Percentiles rank a stretch among this genome's conserved stretches.
Conservation (phyloP, 1,139 yeast genomes). For the Yamadazyma epiphylla region DNA sequence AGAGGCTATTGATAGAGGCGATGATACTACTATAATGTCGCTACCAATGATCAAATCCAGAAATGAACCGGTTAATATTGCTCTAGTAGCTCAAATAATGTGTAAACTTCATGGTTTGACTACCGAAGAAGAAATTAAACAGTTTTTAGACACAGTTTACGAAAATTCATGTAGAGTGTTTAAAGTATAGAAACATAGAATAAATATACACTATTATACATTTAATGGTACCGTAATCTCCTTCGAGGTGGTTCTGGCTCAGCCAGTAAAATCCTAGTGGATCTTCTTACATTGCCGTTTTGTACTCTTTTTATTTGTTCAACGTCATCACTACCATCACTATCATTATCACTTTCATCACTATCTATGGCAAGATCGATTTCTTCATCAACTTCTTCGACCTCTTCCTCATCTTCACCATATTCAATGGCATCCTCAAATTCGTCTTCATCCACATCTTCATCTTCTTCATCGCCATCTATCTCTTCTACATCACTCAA, state of each 20-base stretch:
- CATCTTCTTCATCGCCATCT: slow-evolving; percentile 4
- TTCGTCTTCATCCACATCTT: slow-evolving; percentile 5
- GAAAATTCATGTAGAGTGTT: slow-evolving; percentile 60
- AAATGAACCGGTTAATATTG: slow-evolving; percentile 87
- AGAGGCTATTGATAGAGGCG: slow-evolving; percentile 6
- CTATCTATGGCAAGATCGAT: slow-evolving; percentile 5
- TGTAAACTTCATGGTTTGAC: slow-evolving; percentile 45
- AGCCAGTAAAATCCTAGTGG: too few species aligned
- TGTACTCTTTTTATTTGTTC: slow-evolving; percentile 5
- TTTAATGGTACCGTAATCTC: too few species aligned
- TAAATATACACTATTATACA: slow-evolving; percentile 8
- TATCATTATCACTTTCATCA: slow-evolving; percentile 13
- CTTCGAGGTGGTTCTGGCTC: too few species aligned
- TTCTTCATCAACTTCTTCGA: slow-evolving; percentile 2
- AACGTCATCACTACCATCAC: slow-evolving; percentile 10
- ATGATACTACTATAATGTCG: slow-evolving; percentile 21
- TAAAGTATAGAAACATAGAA: slow-evolving; percentile 16
- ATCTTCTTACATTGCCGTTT: slow-evolving; percentile 6
- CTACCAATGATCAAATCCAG: slow-evolving; percentile 72
- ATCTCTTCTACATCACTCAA: slow-evolving; percentile 9
- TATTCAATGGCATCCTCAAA: slow-evolving; percentile 6
- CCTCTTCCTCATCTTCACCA: slow-evolving; percentile 4
- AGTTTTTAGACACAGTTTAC: slow-evolving; percentile 61
- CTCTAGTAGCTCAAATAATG: slow-evolving; percentile 76
- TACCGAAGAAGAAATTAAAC: slow-evolving; percentile 44